A percentile compares a stretch with the other conserved stretches of the same genome.
phyloP scores from a whole-genome alignment of 768 basidiomycete species.

The Filobasidium wieringae region DNA sequence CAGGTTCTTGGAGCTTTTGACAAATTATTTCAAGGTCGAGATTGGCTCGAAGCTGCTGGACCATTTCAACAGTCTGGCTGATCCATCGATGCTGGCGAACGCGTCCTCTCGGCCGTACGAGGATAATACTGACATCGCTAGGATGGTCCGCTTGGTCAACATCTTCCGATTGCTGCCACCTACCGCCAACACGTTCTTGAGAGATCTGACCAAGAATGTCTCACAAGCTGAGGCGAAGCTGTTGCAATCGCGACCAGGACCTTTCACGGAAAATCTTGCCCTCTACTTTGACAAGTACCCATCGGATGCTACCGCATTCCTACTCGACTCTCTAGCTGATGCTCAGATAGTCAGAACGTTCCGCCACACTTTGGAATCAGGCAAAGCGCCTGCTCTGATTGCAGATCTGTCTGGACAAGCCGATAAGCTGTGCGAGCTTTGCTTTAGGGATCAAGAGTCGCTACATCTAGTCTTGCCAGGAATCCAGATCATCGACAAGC shows the following conservation, averaged over 20 bases:
- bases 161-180: conserved; percentile 87
- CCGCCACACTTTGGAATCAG: conserved; percentile 67
- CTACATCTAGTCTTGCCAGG: conserved; percentile 57
- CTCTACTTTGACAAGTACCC: conserved; percentile 87
- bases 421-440: conserved; percentile 36
- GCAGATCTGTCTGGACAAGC: conserved; percentile 36
- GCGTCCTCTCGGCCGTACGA: conserved; percentile 63
- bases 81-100: conserved; percentile 67
- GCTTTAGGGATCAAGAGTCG: conserved; percentile 26
- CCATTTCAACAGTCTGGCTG: conserved; percentile 85
- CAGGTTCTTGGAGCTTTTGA: conserved; percentile 79
- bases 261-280: conserved; percentile 84
- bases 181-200: conserved; percentile 81
- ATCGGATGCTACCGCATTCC: conserved; percentile 68
- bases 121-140: conserved; percentile 82
- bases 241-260: conserved; percentile 76
- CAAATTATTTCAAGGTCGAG: conserved; percentile 99
- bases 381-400: conserved; percentile 55
- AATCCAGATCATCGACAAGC: conserved; percentile 63
- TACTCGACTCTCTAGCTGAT: conserved; percentile 65
- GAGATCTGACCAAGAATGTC: conserved; percentile 70
- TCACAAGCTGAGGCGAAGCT: conserved; percentile 86
- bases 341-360: conserved; percentile 71
- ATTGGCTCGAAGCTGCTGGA: conserved; percentile 95
- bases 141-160: conserved; percentile 87